Evolutionary conservation across 2,329 filamentous ascomycete species (phyloP), one percentile per base, ranked within the genome.

Genomic region (Penicillium sclerotiorum): DNA sequence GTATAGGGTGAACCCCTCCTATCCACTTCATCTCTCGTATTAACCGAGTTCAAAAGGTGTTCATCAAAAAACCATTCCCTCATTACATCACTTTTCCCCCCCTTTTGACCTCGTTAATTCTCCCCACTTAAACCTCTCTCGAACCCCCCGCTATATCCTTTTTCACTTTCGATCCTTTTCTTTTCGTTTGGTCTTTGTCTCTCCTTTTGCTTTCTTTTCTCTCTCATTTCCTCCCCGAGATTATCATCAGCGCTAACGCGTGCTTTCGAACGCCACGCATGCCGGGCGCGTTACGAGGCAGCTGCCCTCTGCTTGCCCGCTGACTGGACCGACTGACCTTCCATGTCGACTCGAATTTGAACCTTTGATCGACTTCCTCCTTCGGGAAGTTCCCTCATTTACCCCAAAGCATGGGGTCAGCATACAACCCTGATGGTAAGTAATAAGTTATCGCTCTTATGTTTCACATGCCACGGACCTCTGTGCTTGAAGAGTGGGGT

Each of bases 391-490:
- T 44, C 28, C 21, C 33, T 42, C 35, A 22, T 15, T 48, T 17
- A 40, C 28, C 35, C 40, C 22, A 45, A 52, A 60, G 56, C 60
- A 72, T 70, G 65, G 68, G 69, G 58, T 63, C 63, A 55, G 58
- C 63, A 54, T 65, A 64, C 52, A 64, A 66, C 55, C 57, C 64
- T 50, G 67, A 72, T 71, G 70, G 70, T 73, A 55, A 71, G 70
- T 72, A 13, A 28, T 9, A 28, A 27, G 7, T 27, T 7, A 7
- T 35, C 33, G 45, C 9, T 49, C 47, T 58, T 49, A 43, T 47
- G 50, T 56, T 63, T 60, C 58, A 54, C 52, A 58, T 56, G 52
- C 37, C 47, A 55, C 44, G 40, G 40, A 20, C 27, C 40, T 43
- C 55, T 41, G 27, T 28, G 44, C 45, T 30, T 32, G 30, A 22